These are phyloP conservation scores for Phaffomyces antillensis DNA, from an alignment of 805 yeast species.

Conservation along the genomic window DNA sequence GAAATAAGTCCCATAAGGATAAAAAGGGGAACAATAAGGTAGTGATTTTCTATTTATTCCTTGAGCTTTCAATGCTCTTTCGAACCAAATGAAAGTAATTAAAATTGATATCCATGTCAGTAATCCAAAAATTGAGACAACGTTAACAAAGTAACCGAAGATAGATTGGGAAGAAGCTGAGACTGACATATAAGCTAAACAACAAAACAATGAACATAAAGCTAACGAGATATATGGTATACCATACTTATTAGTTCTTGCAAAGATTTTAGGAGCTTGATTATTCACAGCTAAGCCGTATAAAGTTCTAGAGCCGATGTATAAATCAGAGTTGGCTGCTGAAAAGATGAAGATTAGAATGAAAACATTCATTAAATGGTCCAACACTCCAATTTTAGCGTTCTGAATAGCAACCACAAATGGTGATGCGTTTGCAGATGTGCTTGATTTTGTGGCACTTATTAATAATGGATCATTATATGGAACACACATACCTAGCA, in stretches of 20 bases:
- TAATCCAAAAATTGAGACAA: conserved; percentile 69
- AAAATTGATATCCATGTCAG: conserved; percentile 70
- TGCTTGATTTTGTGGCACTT: conserved; percentile 39
- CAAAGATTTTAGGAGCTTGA: conserved; percentile 63
- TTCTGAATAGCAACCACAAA: conserved; percentile 74
- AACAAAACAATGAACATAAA: conserved; percentile 44
- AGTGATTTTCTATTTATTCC: conserved; percentile 51
- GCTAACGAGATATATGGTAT: conserved; percentile 57
- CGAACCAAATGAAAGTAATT: conserved; percentile 59
- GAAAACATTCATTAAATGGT: conserved; percentile 72
- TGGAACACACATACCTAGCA: conserved; percentile 65
- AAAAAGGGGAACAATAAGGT: conserved; percentile 58
- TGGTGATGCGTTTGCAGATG: conserved; percentile 71
- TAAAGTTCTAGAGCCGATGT: conserved; percentile 68
- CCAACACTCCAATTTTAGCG: conserved; percentile 58
- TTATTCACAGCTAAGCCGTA: conserved; percentile 69
- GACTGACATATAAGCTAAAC: conserved; percentile 65
- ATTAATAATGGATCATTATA: conserved; percentile 43
- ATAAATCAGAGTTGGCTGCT: conserved; percentile 75
- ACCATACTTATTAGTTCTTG: conserved; percentile 60
- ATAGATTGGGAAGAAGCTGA: conserved; percentile 48
- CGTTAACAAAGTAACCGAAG: conserved; percentile 66
- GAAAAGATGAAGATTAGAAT: conserved; percentile 72
- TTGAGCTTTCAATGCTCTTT: conserved; percentile 59
- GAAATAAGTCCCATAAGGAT: conserved; percentile 59